Evolutionary conservation across 345 rosid genomes (phyloP).

Genomic region (Bruguiera gymnorhiza): DNA sequence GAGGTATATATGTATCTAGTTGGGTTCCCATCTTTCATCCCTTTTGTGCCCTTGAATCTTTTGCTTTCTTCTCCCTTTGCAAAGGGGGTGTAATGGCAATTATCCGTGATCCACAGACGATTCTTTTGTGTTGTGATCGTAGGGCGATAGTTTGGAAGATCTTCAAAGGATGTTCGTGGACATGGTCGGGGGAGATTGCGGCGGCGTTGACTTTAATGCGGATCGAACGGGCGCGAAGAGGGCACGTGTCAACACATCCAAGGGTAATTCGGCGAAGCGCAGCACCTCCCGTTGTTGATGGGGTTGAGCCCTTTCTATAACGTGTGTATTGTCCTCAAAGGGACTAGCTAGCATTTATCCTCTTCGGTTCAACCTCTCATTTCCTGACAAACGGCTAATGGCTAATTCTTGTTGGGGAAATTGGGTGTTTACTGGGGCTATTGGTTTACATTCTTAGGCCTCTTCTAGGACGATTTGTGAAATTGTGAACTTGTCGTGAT

Average conservation of each 20-base stretch:
- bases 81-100: not conserved
- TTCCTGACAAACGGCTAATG: not conserved
- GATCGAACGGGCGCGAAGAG: slow-evolving; percentile 39
- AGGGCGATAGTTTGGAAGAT: slow-evolving; percentile 87
- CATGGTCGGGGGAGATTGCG: slow-evolving; percentile 59
- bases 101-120: not conserved
- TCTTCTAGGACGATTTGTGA: not conserved
- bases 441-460: not conserved
- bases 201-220: slow-evolving; percentile 22
- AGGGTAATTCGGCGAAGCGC: slow-evolving; percentile 41
- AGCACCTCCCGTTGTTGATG: slow-evolving; percentile 28
- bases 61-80: not conserved
- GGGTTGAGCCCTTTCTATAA: not conserved
- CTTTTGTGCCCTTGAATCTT: not conserved
- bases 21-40: not conserved
- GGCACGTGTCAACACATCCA: slow-evolving; percentile 40
- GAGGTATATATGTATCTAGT: slow-evolving; percentile 39
- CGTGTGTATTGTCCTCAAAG: too few species aligned
- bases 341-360: not conserved
- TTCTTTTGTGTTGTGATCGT: not conserved
- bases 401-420: not conserved
- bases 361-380: not conserved
- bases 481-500: too few species aligned
- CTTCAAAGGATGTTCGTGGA: slow-evolving; percentile 84
- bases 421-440: not conserved